Evolutionary conservation across 331 rosid genomes (phyloP), one percentile per base, ranked within the genome.

Genomic region (Phaseolus coccineus): DNA sequence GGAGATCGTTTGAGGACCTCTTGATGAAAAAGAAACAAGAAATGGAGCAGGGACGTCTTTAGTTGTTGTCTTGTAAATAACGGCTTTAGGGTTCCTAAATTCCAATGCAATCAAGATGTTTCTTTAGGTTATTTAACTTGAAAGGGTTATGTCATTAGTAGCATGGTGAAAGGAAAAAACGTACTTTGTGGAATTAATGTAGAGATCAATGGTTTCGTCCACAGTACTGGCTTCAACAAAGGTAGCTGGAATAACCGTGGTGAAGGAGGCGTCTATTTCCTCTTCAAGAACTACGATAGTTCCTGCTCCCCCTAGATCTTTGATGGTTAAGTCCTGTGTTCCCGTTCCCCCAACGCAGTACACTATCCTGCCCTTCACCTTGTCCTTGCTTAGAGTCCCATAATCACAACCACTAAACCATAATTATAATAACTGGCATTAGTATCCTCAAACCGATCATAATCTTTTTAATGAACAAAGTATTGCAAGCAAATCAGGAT

Each of bases 121-220:
- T 28, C 24, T 28, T 70, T 13, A 1, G 50, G 51, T 71, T 46
- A 46, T 3, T 46, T 46, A 46, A 46, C 16, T 46, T 46, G 16
- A 27, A 78, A 64, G 19, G 48, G 53, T 80, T 13, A 39, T 31
- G 50, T 58, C 53, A 42, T 50, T 58, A 33, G 5, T 1, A 30
- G 12, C 9, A 24, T 42, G 76, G 6, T 3, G 3, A 15, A 66
- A 77, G 35, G 35, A 16, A 63, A 51, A 15, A 78, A 65, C 63
- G 5, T 90, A 92, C 98, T 87, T 85, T 56, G 97, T 89, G 71
- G 97, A 77, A 87, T 92, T 94, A 74, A 94, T 88, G 56, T 94
- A 94, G 11, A 2, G 80, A 27, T 84, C 89, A 25, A 94, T 81
- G 69, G 22, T 35, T 25, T 79, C 73, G 59, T 89, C 91, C 22